A percentile compares a stretch with the other conserved stretches of the same genome.
phyloP scores from a whole-genome alignment of 768 basidiomycete genomes.

The Amanita exitialis region DNA sequence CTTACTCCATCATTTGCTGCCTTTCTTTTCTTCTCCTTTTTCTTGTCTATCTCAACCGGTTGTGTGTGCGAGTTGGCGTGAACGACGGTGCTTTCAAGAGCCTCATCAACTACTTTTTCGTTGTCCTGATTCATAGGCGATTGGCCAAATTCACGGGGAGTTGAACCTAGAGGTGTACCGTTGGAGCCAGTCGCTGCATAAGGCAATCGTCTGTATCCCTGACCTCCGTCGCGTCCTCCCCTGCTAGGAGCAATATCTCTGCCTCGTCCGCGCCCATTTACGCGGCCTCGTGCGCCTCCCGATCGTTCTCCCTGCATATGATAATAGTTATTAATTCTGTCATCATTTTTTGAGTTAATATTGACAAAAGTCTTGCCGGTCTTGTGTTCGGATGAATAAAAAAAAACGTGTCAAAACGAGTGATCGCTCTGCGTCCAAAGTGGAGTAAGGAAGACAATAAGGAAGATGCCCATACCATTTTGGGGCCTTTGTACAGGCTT shows the following conservation, averaged over 20 bases:
- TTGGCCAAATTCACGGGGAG: conserved; percentile 26
- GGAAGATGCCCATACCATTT: conserved; percentile 27
- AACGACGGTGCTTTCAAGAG: conserved; percentile 7
- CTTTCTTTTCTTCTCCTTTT: conserved; percentile 14
- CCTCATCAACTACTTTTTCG: conserved; percentile 11
- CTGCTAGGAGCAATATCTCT: conserved; percentile 11
- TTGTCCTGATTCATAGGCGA: conserved; percentile 20
- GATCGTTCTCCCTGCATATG: not conserved
- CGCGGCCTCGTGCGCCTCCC: not conserved
- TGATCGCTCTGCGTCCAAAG: not conserved
- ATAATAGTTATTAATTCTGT: conserved; percentile 1
- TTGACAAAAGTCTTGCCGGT: too few relatives aligned
- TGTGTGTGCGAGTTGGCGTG: conserved; percentile 2
- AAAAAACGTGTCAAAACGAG: not conserved
- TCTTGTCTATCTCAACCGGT: conserved; percentile 10
- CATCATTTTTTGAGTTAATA: too few relatives aligned
- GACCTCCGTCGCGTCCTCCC: conserved; percentile 23
- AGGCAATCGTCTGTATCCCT: conserved; percentile 19
- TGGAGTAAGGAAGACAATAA: not conserved
- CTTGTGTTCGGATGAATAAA: not conserved
- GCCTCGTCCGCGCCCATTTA: conserved; percentile 13
- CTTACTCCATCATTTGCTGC: conserved; percentile 8
- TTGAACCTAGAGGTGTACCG: conserved; percentile 59
- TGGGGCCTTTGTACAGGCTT: conserved; percentile 71
- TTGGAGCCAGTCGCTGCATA: conserved; percentile 52